Base-by-base conservation (phyloP, 1,284 basidiomycete species). In the Meripilus lineatus region DNA sequence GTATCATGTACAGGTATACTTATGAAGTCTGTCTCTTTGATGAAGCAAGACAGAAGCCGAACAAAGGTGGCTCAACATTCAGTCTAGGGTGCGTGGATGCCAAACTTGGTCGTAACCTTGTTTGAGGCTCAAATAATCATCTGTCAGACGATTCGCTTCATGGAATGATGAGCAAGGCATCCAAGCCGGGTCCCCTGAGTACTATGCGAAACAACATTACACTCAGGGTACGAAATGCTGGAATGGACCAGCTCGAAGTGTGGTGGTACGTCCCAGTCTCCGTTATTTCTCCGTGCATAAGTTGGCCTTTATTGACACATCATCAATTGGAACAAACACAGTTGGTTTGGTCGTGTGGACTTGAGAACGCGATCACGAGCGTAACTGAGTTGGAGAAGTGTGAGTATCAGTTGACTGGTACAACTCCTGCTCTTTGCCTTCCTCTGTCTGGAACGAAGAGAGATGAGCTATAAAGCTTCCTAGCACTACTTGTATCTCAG, bases 1-100 rank as follows among this genome's bases (percentile, higher is more conserved):
- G 38, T 21, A 38, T 36, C 0, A 32, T 30, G 34, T 34, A 1
- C 49, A 93, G 91, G 50, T 99, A 98, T 66, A 92, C 85, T 1
- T 99, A 99, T 64, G 91, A 95, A 62, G 74, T 97, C n/a, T 99
- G 95, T 69, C 78, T 97, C 57, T 97, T 98, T 53, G 80, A 84
- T 11, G 80, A 86, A 52, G 89, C 88, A 1, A 87, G 74, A 42
- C 95, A 99, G 67, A 96, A 89, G 64, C 85, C 89, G 15, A 89
- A 88, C 61, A 81, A 84, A 49, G 90, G 92, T 42, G 84, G 88
- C 17, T 73, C 74, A 4, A 79, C 75, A 0, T 89, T 91, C 67
- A 86, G 80, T 53, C 81, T 98, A 21, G 95, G 95, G 92, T 93
- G 50, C 54, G 81, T n/a, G n/a, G n/a, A n/a, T n/a, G n/a, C n/a